Percentiles rank a stretch among this genome's conserved stretches.
These are phyloP conservation scores for Asterionellopsis glacialis DNA, from an alignment of 108 stramenopile species.

Conservation along the genomic window DNA sequence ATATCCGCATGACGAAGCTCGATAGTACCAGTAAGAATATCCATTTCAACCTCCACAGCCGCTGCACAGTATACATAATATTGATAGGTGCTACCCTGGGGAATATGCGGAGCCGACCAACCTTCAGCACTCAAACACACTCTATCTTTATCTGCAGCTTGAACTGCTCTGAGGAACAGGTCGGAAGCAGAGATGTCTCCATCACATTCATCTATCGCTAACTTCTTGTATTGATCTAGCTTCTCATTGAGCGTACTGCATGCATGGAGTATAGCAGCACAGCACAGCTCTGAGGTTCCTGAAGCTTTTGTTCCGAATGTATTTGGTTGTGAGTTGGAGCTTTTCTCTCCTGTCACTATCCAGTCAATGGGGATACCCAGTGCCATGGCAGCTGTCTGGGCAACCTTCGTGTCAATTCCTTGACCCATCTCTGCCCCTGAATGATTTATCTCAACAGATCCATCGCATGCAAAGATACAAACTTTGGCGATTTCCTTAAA, in stretches of 20 bases:
- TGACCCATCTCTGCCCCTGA: conserved; percentile 33
- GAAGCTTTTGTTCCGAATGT: conserved; percentile 21
- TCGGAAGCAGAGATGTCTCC: conserved; percentile 3
- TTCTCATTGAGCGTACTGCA: too few species aligned
- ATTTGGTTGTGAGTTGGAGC: conserved; percentile 20
- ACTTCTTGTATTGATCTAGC: too few species aligned
- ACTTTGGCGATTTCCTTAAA: not conserved
- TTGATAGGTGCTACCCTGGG: conserved; percentile 10
- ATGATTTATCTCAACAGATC: conserved; percentile 18
- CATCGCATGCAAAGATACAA: conserved; percentile 20
- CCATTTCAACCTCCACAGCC: conserved; percentile 86
- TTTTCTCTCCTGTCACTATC: conserved; percentile 7
- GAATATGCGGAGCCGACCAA: conserved; percentile 10
- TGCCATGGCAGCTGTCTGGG: conserved; percentile 15
- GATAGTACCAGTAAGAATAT: conserved; percentile 87
- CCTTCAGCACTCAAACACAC: conserved; percentile 12
- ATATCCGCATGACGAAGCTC: conserved; percentile 73
- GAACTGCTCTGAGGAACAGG: not conserved
- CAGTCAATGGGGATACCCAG: conserved; percentile 13
- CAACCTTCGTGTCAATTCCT: conserved; percentile 36
- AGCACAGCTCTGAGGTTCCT: conserved; percentile 18
- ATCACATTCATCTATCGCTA: conserved; percentile 1
- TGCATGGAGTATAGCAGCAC: conserved; percentile 4
- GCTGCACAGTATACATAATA: conserved; percentile 40
- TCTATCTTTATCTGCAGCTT: not conserved